A percentile compares a stretch with the other conserved stretches of the same genome.
Conservation (phyloP, 1,139 yeast genomes). For the Diutina ranongensis region DNA sequence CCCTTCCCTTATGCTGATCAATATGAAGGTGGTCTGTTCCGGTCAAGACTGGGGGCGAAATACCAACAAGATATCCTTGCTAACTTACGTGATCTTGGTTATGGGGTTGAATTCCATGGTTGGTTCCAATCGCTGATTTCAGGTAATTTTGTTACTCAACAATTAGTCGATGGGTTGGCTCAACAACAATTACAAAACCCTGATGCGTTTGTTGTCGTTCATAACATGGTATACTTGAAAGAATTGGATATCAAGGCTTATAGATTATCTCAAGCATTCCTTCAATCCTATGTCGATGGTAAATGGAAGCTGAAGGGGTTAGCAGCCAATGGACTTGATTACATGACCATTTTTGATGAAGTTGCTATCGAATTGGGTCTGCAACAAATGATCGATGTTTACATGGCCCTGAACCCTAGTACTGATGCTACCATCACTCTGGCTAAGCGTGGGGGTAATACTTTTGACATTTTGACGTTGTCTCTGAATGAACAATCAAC, state of each 20-base stretch:
- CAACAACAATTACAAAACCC: constrained; percentile 54
- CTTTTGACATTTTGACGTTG: constrained; percentile 31
- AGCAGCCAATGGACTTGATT: constrained; percentile 50
- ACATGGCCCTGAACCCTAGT: constrained; percentile 27
- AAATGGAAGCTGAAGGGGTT: constrained; percentile 60
- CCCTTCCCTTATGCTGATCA: constrained; percentile 51
- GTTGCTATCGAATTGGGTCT: constrained; percentile 56
- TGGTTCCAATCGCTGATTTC: constrained; percentile 69
- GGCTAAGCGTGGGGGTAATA: constrained; percentile 11
- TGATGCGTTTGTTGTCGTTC: constrained; percentile 57
- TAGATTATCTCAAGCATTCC: constrained; percentile 54
- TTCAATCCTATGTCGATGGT: constrained; percentile 44
- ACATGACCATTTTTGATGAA: constrained; percentile 62
- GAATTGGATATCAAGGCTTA: constrained; percentile 59
- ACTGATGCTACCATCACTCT: constrained; percentile 14
- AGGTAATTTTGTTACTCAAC: constrained; percentile 59
- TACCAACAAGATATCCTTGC: constrained; percentile 63
- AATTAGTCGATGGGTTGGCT: constrained; percentile 55
- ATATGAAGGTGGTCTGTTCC: constrained; percentile 41
- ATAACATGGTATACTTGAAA: constrained; percentile 59
- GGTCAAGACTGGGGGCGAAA: constrained; percentile 49
- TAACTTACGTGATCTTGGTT: constrained; percentile 49
- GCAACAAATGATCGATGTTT: constrained; percentile 31
- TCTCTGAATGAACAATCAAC: constrained; percentile 34
- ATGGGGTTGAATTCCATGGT: constrained; percentile 68